phyloP scores from a whole-genome alignment of 2,329 filamentous ascomycete genomes.

The Aspergillus arachidicola region DNA sequence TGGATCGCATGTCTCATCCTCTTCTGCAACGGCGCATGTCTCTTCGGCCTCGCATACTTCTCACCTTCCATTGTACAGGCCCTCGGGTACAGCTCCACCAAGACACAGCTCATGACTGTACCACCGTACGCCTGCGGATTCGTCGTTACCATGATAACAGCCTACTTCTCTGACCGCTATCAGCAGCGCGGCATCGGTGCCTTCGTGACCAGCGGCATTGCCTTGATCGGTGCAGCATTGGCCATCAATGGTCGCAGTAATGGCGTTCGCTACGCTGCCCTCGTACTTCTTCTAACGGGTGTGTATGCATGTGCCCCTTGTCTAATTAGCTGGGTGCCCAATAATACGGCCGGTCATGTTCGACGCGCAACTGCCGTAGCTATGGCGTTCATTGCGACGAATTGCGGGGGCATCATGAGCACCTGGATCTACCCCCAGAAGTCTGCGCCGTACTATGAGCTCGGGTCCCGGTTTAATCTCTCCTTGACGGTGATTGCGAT shows the following conservation, averaged over 20 bases:
- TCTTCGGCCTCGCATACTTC: constrained; percentile 26
- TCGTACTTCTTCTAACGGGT: constrained; percentile 13
- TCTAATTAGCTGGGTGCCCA: constrained; percentile 17
- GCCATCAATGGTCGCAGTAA: constrained; percentile 3
- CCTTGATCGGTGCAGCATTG: constrained; percentile 16
- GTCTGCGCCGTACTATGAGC: constrained; percentile 13
- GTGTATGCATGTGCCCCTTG: constrained; percentile 16
- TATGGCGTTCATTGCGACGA: constrained; percentile 14
- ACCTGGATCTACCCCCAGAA: constrained; percentile 18
- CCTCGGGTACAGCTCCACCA: constrained; percentile 29
- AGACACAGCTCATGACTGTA: constrained; percentile 37
- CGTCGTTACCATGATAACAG: constrained; percentile 25
- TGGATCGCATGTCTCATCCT: constrained; percentile 12
- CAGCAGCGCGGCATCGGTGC: constrained; percentile 31
- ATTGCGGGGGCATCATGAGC: constrained; percentile 13
- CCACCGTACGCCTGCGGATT: constrained; percentile 32
- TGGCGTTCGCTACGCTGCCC: constrained; percentile 11
- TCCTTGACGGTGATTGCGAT: constrained; percentile 11
- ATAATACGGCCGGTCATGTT: constrained; percentile 14
- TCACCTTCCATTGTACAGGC: constrained; percentile 32
- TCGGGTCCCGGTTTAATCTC: constrained; percentile 13
- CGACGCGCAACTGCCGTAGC: constrained; percentile 11
- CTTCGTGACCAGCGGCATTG: constrained; percentile 18
- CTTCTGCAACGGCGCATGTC: constrained; percentile 18
- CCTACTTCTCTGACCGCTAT: constrained; percentile 31